phyloP scores from a whole-genome alignment of 306 rosid genomes.

The Prunus mira region DNA sequence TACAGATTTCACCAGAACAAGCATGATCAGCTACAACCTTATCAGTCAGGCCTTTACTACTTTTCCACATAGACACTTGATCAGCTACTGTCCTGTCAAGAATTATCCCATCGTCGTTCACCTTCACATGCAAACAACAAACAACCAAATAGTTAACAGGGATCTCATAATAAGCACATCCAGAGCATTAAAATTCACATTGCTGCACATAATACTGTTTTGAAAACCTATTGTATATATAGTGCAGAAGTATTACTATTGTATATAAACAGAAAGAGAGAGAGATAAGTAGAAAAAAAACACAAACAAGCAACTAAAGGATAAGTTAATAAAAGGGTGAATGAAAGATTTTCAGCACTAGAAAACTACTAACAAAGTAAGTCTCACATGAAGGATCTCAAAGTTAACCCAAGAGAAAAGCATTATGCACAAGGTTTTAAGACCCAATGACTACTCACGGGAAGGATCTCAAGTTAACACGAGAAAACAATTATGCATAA shows the following conservation, averaged over 20 bases:
- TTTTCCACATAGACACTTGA: slow-evolving; percentile 88
- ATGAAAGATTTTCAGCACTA: not conserved
- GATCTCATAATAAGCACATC: not conserved
- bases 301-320: not conserved
- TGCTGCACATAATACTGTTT: not conserved
- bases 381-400: not conserved
- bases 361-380: not conserved
- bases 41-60: slow-evolving; percentile 76
- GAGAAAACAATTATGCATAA: not conserved
- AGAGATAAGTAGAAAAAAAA: not conserved
- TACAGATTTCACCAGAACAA: slow-evolving; percentile 87
- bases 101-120: slow-evolving; percentile 73
- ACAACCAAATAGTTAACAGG: not conserved
- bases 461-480: not conserved
- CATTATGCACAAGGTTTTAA: not conserved
- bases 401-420: not conserved
- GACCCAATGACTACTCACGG: not conserved
- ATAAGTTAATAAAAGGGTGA: not conserved
- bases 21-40: slow-evolving; percentile 67
- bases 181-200: not conserved
- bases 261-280: not conserved
- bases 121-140: slow-evolving; percentile 40
- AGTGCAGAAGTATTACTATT: not conserved
- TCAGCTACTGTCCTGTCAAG: slow-evolving; percentile 89
- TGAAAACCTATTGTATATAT: not conserved